phyloP scores from a whole-genome alignment of 306 rosid genomes.

The Rosa persica region DNA sequence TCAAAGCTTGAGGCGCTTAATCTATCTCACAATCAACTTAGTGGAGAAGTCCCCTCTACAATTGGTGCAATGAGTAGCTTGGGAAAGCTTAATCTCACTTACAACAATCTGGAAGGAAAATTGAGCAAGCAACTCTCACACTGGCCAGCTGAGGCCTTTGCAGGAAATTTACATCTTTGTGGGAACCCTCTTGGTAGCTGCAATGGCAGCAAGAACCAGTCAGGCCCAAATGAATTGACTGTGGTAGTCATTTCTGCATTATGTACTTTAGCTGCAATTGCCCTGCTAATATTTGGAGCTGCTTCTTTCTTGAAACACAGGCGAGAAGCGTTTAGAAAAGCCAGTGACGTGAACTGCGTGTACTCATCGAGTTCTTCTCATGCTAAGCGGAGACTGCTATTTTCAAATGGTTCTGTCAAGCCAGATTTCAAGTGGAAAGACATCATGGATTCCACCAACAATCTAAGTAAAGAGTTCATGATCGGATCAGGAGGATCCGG shows the following conservation, averaged over 20 bases:
- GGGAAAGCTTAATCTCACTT: slow-evolving; percentile 82
- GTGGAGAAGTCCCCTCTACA: slow-evolving; percentile 69
- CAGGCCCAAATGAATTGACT: slow-evolving; percentile 48
- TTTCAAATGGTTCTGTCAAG: slow-evolving; percentile 55
- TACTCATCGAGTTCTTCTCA: slow-evolving; percentile 77
- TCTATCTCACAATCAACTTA: slow-evolving; percentile 83
- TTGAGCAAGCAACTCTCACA: slow-evolving; percentile 59
- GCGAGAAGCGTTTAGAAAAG: slow-evolving; percentile 42
- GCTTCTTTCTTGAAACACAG: slow-evolving; percentile 46
- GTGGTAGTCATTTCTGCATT: slow-evolving; percentile 60
- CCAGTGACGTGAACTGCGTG: slow-evolving; percentile 50
- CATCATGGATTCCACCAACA: slow-evolving; percentile 81
- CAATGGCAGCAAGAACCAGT: slow-evolving; percentile 18
- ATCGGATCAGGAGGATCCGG: slow-evolving; percentile 97
- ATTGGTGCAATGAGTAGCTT: slow-evolving; percentile 83
- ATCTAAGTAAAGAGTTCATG: slow-evolving; percentile 68
- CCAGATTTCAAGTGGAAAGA: slow-evolving; percentile 79
- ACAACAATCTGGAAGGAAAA: slow-evolving; percentile 71
- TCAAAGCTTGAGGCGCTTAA: slow-evolving; percentile 78
- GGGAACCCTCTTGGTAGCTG: slow-evolving; percentile 71
- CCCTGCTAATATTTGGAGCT: slow-evolving; percentile 49
- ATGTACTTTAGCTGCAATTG: slow-evolving; percentile 67
- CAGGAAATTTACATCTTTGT: slow-evolving; percentile 72
- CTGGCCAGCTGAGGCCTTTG: slow-evolving; percentile 67
- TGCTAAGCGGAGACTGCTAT: slow-evolving; percentile 60